Evolutionary conservation across 306 rosid genomes (phyloP).

Genomic region (Quercus bicolor): DNA sequence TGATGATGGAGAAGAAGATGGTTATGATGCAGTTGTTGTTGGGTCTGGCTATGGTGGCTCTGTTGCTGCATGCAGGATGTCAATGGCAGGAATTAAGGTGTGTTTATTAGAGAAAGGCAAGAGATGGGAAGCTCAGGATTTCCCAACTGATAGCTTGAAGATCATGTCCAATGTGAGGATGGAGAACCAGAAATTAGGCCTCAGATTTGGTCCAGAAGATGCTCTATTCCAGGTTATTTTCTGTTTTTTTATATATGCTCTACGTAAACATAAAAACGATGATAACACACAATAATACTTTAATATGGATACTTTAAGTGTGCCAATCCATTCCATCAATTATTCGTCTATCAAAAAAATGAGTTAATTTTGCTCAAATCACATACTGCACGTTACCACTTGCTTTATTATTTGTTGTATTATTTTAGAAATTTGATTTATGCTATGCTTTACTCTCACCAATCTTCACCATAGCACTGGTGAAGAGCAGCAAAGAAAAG

Average conservation of each 20-base stretch:
- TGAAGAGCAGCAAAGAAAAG: too few species aligned
- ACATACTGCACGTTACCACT: too few species aligned
- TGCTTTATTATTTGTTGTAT: too few species aligned
- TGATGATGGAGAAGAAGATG: conserved; percentile 19
- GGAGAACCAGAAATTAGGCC: conserved; percentile 23
- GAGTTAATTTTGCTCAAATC: too few species aligned
- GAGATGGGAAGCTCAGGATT: conserved; percentile 37
- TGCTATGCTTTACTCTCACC: too few species aligned
- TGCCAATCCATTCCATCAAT: too few species aligned
- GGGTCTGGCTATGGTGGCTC: conserved; percentile 39
- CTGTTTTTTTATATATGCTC: background rate
- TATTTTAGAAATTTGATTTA: too few species aligned
- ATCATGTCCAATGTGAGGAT: conserved; percentile 18
- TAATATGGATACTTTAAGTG: too few species aligned
- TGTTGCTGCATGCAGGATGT: conserved; percentile 35
- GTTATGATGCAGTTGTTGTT: conserved; percentile 34
- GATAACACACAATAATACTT: too few species aligned
- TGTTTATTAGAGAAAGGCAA: conserved; percentile 32
- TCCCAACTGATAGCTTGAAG: conserved; percentile 28
- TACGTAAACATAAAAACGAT: too few species aligned
- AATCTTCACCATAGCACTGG: too few species aligned
- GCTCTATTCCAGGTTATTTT: conserved; percentile 35
- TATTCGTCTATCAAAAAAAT: too few species aligned
- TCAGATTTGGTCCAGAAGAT: conserved; percentile 36
- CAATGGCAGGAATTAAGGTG: conserved; percentile 26